These are phyloP conservation scores for Choiromyces venosus DNA, from an alignment of 495 filamentous ascomycete species.

Conservation along the genomic window DNA sequence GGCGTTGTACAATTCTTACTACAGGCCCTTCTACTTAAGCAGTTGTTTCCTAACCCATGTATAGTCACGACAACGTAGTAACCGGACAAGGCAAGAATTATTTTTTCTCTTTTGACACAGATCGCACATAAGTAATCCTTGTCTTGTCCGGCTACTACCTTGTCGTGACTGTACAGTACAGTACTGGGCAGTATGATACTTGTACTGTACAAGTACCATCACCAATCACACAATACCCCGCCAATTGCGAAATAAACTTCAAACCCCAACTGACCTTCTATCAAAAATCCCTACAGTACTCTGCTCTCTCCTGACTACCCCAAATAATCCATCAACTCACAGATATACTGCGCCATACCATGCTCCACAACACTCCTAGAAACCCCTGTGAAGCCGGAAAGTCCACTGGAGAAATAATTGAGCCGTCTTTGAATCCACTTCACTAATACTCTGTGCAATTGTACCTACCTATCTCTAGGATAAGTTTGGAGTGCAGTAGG, in stretches of 20 bases:
- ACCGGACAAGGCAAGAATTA: too few relatives aligned
- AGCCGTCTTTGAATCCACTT: neutral
- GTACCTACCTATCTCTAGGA: neutral
- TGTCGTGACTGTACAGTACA: too few relatives aligned
- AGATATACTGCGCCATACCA: neutral
- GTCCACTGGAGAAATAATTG: neutral
- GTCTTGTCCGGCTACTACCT: too few relatives aligned
- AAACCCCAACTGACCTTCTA: neutral
- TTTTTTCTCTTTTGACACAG: too few relatives aligned
- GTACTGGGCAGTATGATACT: too few relatives aligned
- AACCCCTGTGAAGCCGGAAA: neutral
- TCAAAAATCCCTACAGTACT: neutral
- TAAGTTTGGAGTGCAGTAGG: neutral
- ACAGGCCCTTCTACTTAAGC: neutral
- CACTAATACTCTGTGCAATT: neutral
- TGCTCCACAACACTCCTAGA: neutral
- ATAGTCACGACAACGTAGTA: too few relatives aligned
- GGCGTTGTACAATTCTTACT: neutral
- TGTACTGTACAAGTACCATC: neutral
- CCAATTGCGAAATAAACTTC: neutral
- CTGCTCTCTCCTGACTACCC: neutral
- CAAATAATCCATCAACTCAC: neutral
- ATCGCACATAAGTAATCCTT: too few relatives aligned
- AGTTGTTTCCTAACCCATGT: neutral
- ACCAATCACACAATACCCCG: neutral